Percentiles rank a stretch among this genome's conserved stretches.
These are phyloP conservation scores for Talaromyces stipitatus DNA, from an alignment of 495 filamentous ascomycete genomes.

Conservation along the genomic window DNA sequence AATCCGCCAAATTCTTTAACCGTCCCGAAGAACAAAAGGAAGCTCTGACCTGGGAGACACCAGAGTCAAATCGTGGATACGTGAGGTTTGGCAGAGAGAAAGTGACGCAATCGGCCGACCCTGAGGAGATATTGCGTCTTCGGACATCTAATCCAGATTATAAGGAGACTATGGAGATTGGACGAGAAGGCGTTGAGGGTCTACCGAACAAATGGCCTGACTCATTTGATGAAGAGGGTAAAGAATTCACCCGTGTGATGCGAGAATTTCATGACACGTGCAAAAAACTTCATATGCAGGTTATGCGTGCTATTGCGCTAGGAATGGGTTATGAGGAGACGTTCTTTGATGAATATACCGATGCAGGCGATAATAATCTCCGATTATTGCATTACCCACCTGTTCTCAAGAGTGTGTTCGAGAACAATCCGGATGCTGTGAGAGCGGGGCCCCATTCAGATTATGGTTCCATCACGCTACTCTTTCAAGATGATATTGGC, in stretches of 20 bases:
- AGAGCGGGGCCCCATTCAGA: constrained; percentile 83
- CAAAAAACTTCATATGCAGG: constrained; percentile 63
- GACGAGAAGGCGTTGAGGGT: constrained; percentile 58
- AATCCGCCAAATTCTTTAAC: constrained; percentile 70
- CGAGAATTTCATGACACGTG: constrained; percentile 61
- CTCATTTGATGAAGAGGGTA: constrained; percentile 51
- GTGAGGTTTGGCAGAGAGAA: constrained; percentile 71
- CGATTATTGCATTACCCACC: constrained; percentile 84
- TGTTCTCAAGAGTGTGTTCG: constrained; percentile 60
- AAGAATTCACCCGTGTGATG: constrained; percentile 67
- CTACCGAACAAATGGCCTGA: constrained; percentile 78
- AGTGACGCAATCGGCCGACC: constrained; percentile 50
- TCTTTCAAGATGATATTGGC: constrained; percentile 81
- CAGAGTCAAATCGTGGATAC: constrained; percentile 74
- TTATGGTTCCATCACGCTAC: constrained; percentile 78
- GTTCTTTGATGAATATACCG: constrained; percentile 73
- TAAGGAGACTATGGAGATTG: constrained; percentile 82
- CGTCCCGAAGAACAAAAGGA: constrained; percentile 66
- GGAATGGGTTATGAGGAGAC: constrained; percentile 65
- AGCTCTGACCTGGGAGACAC: constrained; percentile 58
- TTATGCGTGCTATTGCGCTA: constrained; percentile 85
- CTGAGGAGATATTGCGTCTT: constrained; percentile 49
- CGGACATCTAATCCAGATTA: constrained; percentile 60
- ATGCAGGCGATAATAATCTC: constrained; percentile 74
- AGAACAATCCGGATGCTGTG: constrained; percentile 63